Base-by-base conservation (phyloP, 1,139 yeast genomes). In the Diutina ranongensis region DNA sequence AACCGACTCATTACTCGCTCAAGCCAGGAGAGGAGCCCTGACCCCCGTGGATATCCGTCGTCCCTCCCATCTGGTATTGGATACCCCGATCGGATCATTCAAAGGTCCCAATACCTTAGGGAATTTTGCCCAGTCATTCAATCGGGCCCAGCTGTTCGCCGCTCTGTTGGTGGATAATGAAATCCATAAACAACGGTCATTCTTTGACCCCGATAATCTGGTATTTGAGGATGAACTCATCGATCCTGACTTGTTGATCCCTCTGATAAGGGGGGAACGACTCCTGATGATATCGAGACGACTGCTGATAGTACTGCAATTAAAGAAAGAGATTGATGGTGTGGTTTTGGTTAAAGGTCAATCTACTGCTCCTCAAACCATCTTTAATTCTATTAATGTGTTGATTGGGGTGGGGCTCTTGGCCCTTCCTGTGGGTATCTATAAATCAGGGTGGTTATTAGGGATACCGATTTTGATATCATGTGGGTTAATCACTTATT, bases 341-440 rank as follows among this genome's bases (percentile, higher is more conserved):
- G 74, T 82, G 35, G 83, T 92, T 1, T 78, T 84, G 47, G 71
- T 84, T 41, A 83, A 84, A 7, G 89, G 94, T 40, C 94, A 83
- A 59, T 84, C 95, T 3, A 71, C 76, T 1, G 74, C 73, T 5
- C 76, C 76, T 2, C 76, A 71, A 51, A 71, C 76, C 1, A 61
- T 68, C 15, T 68, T 71, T 57, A 71, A 71, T 50, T 69, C 74
- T 3, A 67, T 71, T 45, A 71, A 71, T 51, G 72, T 70, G 13
- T 60, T 71, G 49, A 71, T 71, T 46, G 76, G 76, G 1, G 75
- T 71, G 21, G 76, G 76, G 1, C 61, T 71, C 32, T 65, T 71
- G 54, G 76, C 76, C 4, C 59, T 71, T 44, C 75, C 76, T 0
- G 75, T 70, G 12, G 76, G 75, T 5, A 56, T 71, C 32, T 58